Evolutionary conservation across 2,329 filamentous ascomycete species (phyloP).

Genomic region (Colletotrichum lupini): DNA sequence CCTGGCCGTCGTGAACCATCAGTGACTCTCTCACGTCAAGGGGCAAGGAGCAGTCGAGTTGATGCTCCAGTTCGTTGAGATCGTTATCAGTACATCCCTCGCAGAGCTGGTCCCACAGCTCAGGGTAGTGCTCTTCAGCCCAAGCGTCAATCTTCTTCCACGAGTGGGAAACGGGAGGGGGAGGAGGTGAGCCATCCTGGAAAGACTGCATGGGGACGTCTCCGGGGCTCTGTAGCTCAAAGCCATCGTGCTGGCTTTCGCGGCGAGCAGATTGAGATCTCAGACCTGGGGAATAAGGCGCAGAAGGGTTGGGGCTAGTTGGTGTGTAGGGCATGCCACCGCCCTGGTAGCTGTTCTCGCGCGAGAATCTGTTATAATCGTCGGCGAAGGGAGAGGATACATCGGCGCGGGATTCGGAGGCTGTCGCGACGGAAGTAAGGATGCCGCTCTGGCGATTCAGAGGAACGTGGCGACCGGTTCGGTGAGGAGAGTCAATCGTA

Average conservation of each 20-base stretch:
- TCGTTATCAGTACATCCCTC: conserved; percentile 95
- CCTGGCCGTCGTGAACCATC: conserved; percentile 94
- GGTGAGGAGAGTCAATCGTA: conserved; percentile 90
- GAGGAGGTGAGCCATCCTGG: conserved; percentile 87
- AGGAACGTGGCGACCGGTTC: conserved; percentile 89
- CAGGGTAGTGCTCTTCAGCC: conserved; percentile 94
- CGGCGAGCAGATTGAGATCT: conserved; percentile 79
- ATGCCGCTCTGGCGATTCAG: conserved; percentile 85
- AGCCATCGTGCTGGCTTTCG: conserved; percentile 71
- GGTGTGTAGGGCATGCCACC: conserved; percentile 62
- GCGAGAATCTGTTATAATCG: conserved; percentile 55
- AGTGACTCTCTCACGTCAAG: conserved; percentile 94
- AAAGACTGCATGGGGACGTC: conserved; percentile 99
- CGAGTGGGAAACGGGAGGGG: conserved; percentile 87
- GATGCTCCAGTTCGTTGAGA: conserved; percentile 95
- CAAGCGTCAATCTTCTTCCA: conserved; percentile 95
- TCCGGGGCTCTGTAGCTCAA: conserved; percentile 77
- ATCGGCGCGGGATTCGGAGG: conserved; percentile 88
- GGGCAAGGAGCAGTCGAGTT: conserved; percentile 92
- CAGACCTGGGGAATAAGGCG: conserved; percentile 91
- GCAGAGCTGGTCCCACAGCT: conserved; percentile 92
- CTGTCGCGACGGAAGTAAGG: conserved; percentile 89
- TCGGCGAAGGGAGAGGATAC: conserved; percentile 83
- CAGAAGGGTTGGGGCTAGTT: conserved; percentile 65
- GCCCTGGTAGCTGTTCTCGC: conserved; percentile 69